Conservation (phyloP, 1,139 yeast species). For the Yamadazyma blattariae region DNA sequence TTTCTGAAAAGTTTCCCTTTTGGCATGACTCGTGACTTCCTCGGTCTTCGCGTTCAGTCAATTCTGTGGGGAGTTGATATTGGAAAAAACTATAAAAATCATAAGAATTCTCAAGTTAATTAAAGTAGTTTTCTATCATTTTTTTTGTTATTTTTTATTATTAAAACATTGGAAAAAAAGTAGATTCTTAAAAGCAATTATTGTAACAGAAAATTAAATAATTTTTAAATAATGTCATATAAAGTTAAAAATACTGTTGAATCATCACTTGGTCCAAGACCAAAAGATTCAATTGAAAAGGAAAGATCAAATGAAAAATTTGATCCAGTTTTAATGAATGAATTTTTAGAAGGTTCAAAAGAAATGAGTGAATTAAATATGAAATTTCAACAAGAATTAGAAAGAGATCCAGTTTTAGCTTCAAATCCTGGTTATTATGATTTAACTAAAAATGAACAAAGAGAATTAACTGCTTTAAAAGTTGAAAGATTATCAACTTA, state of each 20-base stretch:
- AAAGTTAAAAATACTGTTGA: constrained; percentile 13
- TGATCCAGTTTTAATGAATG: constrained; percentile 43
- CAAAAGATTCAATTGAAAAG: constrained; percentile 30
- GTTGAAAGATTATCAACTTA: constrained; percentile 43
- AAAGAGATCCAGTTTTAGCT: constrained; percentile 47
- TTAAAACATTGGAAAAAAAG: too few relatives aligned
- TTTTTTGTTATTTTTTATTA: too few relatives aligned
- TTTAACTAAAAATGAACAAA: constrained; percentile 36
- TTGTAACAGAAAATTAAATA: too few relatives aligned
- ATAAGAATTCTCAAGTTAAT: too few relatives aligned
- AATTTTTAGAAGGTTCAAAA: constrained; percentile 44
- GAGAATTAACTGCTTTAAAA: constrained; percentile 42
- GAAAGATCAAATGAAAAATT: constrained; percentile 36
- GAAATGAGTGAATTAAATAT: constrained; percentile 33
- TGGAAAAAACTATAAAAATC: too few relatives aligned
- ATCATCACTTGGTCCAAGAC: constrained; percentile 29
- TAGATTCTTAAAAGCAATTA: too few relatives aligned
- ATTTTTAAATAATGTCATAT: constrained; percentile 4
- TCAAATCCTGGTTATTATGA: constrained; percentile 39
- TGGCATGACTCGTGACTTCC: too few relatives aligned
- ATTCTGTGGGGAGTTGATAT: too few relatives aligned
- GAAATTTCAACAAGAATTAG: constrained; percentile 41
- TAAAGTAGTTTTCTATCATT: too few relatives aligned
- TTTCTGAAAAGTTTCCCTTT: too few relatives aligned
- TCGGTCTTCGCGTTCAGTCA: too few relatives aligned